Evolutionary conservation across 179 eudicot genomes (phyloP).

Genomic region (Nepenthes alata): DNA sequence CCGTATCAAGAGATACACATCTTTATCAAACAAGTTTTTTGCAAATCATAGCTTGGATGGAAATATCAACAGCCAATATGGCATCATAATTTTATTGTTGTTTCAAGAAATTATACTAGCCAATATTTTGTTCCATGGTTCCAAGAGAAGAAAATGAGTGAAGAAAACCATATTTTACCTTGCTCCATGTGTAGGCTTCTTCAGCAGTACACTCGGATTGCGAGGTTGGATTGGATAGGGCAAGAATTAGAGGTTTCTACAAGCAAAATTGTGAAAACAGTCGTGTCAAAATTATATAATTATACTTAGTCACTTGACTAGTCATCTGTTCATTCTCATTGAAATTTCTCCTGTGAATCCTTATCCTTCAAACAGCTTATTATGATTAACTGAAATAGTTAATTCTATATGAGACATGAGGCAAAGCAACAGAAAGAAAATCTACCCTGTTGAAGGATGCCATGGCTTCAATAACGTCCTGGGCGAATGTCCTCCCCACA

Average conservation of each 20-base stretch:
- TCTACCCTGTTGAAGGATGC: slow-evolving; percentile 32
- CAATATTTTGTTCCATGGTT: not conserved
- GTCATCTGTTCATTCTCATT: no score
- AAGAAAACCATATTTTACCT: slow-evolving; percentile 1
- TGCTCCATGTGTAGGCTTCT: slow-evolving; percentile 9
- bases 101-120: not conserved
- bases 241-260: slow-evolving; percentile 11
- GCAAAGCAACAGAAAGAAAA: not conserved
- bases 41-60: no score
- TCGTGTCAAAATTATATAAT: not conserved
- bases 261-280: not conserved
- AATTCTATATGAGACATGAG: no score
- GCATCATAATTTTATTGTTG: no score
- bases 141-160: not conserved
- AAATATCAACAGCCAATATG: no score
- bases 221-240: slow-evolving; percentile 13
- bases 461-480: slow-evolving; percentile 51
- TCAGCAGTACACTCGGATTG: slow-evolving; percentile 16
- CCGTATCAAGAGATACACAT: no score
- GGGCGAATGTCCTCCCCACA: slow-evolving; percentile 35
- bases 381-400: no score
- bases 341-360: no score
- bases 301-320: no score
- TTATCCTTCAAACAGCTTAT: no score
- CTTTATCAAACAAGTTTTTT: no score